Evolutionary conservation across 805 yeast species (phyloP), one percentile per base, ranked within the genome.

Genomic region (Saccharomycopsis synnaedendra): DNA sequence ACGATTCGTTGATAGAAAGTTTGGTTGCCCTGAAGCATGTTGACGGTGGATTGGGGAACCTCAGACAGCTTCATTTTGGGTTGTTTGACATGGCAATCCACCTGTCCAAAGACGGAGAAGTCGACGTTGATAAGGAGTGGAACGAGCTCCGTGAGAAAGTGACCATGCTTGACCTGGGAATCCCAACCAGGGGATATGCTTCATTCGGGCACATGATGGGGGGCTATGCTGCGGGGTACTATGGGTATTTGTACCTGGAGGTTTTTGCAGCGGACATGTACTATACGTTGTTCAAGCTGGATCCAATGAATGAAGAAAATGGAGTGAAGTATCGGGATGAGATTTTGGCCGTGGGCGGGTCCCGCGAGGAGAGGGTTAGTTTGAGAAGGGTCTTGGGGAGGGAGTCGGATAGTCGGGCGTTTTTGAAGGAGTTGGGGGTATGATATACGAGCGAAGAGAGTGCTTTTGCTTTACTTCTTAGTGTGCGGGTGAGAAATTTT

Each of bases 261-360:
- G 95, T 85, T 10, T 86, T 80, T 68, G 93, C 95, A 1, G 75
- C 85, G 5, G 95, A 86, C 62, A 83, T 86, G 60, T 86, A 75
- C 66, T 78, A 83, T 61, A 65, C 85, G 4, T 73, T 75, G 58
- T 86, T 86, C 70, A 74, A 76, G 49, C 57, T 65, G 1, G 76
- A 82, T 60, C 93, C 94, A 41, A 70, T 83, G 74, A 75, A 78
- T 58, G 67, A 75, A 27, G 60, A 61, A 11, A 70, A 65, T 44
- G 96, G 95, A 44, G 63, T 75, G 32, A 67, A 71, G 51, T 86
- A 86, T 63, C 75, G 94, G 60, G 84, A 82, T 58, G 68, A 71
- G 39, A 76, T 86, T 31, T 67, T 86, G 57, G 74, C 72, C 11
- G 74, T 78, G 54, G 95, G 95, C 53, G 90, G 90, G 5, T 71